Conservation (phyloP, 208 protist genomes). For the Crithidia brevicula region DNA sequence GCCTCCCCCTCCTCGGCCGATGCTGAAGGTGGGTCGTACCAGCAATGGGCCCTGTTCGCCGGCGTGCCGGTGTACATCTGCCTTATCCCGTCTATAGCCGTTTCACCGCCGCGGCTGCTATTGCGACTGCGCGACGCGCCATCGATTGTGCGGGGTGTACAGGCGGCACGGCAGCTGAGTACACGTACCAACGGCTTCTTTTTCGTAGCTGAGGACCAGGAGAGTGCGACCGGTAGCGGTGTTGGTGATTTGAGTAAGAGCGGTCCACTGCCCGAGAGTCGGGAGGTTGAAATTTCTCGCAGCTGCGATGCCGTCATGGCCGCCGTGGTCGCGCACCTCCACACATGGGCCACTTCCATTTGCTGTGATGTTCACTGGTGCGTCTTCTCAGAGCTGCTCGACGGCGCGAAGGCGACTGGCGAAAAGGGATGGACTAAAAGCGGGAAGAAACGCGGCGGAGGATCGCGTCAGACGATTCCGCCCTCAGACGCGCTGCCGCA, state of each 20-base stretch:
- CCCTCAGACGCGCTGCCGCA: not conserved
- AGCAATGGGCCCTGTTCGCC: not conserved
- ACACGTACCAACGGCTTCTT: conserved; percentile 8
- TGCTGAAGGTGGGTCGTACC: no score
- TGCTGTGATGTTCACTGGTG: conserved; percentile 18
- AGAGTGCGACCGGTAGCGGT: no score
- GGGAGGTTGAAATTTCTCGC: no score
- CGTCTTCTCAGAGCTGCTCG: conserved; percentile 14
- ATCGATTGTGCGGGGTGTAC: conserved; percentile 8
- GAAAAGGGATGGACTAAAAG: not conserved
- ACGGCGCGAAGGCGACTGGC: not conserved
- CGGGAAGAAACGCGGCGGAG: not conserved
- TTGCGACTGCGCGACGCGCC: conserved; percentile 10
- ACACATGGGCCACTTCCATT: conserved; percentile 4
- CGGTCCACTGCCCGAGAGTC: no score
- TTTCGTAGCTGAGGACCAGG: conserved; percentile 7
- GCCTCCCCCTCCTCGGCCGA: no score
- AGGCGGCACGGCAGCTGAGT: conserved; percentile 6
- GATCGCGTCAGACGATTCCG: not conserved
- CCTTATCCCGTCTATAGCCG: conserved; percentile 8
- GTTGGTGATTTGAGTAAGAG: no score
- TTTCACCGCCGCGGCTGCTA: conserved; percentile 11
- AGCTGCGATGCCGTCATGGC: not conserved
- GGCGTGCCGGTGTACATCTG: conserved; percentile 19
- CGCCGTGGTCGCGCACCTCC: conserved; percentile 8